Evolutionary conservation across 2,329 filamentous ascomycete genomes (phyloP).

Genomic region (Didymella pinodella): DNA sequence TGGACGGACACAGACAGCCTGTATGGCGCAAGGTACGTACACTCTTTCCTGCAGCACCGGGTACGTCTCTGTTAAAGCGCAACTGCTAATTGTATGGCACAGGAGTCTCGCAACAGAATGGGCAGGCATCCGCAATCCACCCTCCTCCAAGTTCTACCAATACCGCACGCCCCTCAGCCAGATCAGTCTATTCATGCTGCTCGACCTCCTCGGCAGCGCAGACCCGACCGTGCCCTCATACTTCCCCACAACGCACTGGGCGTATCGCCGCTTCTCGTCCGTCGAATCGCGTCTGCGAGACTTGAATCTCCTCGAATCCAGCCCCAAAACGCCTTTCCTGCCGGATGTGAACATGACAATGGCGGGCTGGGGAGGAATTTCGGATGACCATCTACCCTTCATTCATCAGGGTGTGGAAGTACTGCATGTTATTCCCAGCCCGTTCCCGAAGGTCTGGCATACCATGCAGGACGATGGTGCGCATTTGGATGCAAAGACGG

Average conservation of each 20-base stretch:
- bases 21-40: constrained; percentile 78
- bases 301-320: constrained; percentile 68
- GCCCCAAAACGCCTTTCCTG: constrained; percentile 62
- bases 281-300: constrained; percentile 77
- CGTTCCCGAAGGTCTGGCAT: constrained; percentile 90
- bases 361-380: constrained; percentile 58
- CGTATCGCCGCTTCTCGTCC: constrained; percentile 77
- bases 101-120: constrained; percentile 79
- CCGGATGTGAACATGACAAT: constrained; percentile 51
- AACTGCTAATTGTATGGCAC: not conserved
- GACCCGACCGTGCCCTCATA: constrained; percentile 80
- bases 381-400: constrained; percentile 94
- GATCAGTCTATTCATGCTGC: constrained; percentile 88
- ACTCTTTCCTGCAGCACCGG: not conserved
- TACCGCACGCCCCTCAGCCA: constrained; percentile 77
- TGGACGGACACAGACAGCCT: constrained; percentile 87
- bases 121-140: constrained; percentile 74
- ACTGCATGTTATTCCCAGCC: constrained; percentile 84
- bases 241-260: constrained; percentile 92
- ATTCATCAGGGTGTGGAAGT: constrained; percentile 85
- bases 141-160: constrained; percentile 66
- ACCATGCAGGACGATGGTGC: constrained; percentile 81
- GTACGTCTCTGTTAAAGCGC: constrained; percentile 1
- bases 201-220: constrained; percentile 81
- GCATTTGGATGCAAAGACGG: constrained; percentile 80